Evolutionary conservation across 305 asterid genomes (phyloP).

Genomic region (Solanum hybrid): DNA sequence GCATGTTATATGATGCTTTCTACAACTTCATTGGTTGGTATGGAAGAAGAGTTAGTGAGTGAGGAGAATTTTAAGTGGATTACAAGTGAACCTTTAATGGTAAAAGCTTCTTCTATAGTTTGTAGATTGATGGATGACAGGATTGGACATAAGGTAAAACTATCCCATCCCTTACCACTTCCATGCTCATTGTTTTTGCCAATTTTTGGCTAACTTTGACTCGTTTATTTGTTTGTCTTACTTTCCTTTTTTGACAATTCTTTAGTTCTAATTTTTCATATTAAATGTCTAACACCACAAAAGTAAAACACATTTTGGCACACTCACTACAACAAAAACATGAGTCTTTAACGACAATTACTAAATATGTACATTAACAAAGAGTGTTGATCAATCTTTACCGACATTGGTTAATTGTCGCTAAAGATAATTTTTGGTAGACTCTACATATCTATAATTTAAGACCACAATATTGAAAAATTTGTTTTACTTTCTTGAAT

Average conservation of each 20-base stretch:
- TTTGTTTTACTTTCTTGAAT: no score
- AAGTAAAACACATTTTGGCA: not conserved
- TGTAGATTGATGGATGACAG: slow-evolving; percentile 4
- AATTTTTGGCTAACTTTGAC: not conserved
- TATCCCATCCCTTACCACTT: not conserved
- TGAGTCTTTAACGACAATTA: not conserved
- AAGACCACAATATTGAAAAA: not conserved
- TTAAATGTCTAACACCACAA: not conserved
- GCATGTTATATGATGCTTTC: slow-evolving; percentile 21
- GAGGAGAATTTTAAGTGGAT: not conserved
- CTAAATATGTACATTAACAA: not conserved
- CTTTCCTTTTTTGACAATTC: not conserved
- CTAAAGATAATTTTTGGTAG: not conserved
- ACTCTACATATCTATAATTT: not conserved
- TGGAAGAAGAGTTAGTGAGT: slow-evolving; percentile 11
- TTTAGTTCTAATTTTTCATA: not conserved
- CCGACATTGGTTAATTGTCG: not conserved
- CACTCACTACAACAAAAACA: not conserved
- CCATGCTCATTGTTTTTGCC: not conserved
- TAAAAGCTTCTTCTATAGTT: not conserved
- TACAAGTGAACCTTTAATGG: not conserved
- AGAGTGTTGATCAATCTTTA: not conserved
- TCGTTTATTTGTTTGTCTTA: not conserved
- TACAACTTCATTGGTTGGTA: slow-evolving; percentile 19
- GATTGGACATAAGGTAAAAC: not conserved